Evolutionary conservation across 495 filamentous ascomycete species (phyloP).

Genomic region (Elasticomyces elasticus): DNA sequence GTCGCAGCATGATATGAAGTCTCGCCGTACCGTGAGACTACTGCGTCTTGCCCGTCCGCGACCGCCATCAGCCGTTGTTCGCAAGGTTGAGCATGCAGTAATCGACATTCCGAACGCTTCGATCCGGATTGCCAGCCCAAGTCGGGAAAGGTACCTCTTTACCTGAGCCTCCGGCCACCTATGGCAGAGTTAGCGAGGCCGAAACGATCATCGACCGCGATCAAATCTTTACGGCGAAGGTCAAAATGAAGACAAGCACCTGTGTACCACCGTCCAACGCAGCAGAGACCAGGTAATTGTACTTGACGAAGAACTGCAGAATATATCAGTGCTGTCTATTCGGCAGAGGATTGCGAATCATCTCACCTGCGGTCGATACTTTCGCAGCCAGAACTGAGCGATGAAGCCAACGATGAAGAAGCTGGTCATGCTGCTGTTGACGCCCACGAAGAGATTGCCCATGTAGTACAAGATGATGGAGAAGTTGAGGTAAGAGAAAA

Average conservation of each 20-base stretch:
- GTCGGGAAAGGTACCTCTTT: neutral
- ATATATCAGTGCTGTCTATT: neutral
- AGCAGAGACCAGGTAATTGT: slow-evolving; percentile 46
- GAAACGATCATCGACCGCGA: too few species aligned
- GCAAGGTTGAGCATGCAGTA: neutral
- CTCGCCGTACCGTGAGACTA: too few species aligned
- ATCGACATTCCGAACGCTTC: neutral
- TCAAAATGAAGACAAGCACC: slow-evolving; percentile 45
- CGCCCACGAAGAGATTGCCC: slow-evolving; percentile 31
- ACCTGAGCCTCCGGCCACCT: slow-evolving; percentile 42
- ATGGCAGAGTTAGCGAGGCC: too few species aligned
- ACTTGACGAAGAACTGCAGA: slow-evolving; percentile 44
- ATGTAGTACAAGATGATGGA: slow-evolving; percentile 33
- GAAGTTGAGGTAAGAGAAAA: slow-evolving; percentile 28
- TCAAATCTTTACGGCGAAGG: slow-evolving; percentile 52
- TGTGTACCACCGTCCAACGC: slow-evolving; percentile 48
- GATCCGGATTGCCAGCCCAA: neutral
- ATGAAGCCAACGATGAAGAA: slow-evolving; percentile 38
- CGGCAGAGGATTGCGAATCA: neutral
- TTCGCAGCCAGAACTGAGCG: slow-evolving; percentile 44
- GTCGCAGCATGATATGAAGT: too few species aligned
- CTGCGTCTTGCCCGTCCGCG: too few species aligned
- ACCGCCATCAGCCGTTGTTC: neutral
- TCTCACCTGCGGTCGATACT: slow-evolving; percentile 33
- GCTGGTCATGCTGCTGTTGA: slow-evolving; percentile 33